Percentiles rank a stretch among this genome's conserved stretches.
These are phyloP conservation scores for Diaporthe helianthi DNA, from an alignment of 2,329 filamentous ascomycete species.

Conservation along the genomic window DNA sequence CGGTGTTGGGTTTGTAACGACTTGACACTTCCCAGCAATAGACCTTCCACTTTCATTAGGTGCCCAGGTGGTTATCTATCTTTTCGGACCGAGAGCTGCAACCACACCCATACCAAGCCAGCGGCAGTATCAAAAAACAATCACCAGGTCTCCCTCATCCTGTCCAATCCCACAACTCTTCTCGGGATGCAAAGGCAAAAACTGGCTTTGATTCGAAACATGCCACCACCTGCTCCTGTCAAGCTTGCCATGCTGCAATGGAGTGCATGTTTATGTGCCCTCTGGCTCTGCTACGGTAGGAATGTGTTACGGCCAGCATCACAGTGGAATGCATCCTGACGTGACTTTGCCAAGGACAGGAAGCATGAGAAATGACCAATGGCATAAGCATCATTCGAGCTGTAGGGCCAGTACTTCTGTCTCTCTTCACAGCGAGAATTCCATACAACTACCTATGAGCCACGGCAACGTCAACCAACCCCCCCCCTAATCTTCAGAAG, in stretches of 20 bases:
- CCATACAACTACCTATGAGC: constrained; percentile 28
- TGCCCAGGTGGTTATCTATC: no score
- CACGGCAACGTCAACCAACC: not conserved
- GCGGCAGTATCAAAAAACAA: not conserved
- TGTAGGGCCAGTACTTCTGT: not conserved
- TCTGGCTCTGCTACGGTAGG: not conserved
- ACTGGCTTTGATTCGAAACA: no score
- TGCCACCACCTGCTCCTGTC: no score
- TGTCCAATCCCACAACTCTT: not conserved
- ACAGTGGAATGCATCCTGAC: not conserved
- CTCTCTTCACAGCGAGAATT: constrained; percentile 23
- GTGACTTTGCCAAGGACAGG: not conserved
- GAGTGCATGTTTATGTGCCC: not conserved
- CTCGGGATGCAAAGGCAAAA: no score
- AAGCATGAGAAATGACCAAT: not conserved
- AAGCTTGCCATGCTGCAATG: not conserved
- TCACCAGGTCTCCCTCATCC: not conserved
- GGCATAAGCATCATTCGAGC: not conserved
- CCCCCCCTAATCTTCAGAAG: not conserved
- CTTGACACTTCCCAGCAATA: not conserved
- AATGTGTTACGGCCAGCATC: not conserved
- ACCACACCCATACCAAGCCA: not conserved
- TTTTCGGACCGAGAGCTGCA: not conserved
- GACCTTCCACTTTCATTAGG: not conserved
- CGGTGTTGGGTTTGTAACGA: not conserved